A percentile compares a stretch with the other conserved stretches of the same genome.
Evolutionary conservation across 2,329 filamentous ascomycete species (phyloP).

Genomic region (Alternaria burnsii): DNA sequence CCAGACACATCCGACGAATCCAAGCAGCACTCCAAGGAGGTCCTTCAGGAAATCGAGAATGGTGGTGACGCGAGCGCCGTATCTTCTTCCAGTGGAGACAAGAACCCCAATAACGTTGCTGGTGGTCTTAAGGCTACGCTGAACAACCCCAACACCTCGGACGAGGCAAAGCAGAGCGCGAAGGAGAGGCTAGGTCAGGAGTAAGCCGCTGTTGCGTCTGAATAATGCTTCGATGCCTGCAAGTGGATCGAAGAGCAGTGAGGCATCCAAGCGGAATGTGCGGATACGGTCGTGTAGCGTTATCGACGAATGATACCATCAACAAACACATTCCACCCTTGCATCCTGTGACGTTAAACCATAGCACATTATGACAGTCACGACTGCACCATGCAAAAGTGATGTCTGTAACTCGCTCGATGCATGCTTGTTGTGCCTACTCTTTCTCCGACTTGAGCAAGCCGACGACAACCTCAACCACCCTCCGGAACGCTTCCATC

Average conservation of each 20-base stretch:
- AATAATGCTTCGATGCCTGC: neutral
- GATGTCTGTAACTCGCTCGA: neutral
- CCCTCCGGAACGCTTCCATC: conserved; percentile 82
- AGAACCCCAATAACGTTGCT: conserved; percentile 64
- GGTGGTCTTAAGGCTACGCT: conserved; percentile 52
- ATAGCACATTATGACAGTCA: too few species aligned
- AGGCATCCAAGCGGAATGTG: neutral
- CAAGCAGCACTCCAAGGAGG: conserved; percentile 63
- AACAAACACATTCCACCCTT: neutral
- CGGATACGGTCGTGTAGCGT: neutral
- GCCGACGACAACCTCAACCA: conserved; percentile 73
- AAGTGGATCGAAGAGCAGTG: conserved; percentile 4
- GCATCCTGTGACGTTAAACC: neutral
- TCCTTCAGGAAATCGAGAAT: conserved; percentile 62
- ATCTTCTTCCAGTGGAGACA: conserved; percentile 42
- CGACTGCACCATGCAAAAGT: neutral
- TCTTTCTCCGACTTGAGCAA: conserved; percentile 53
- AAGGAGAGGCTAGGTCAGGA: conserved; percentile 59
- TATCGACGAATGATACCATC: neutral
- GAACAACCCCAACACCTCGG: conserved; percentile 65
- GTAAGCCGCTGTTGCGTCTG: conserved; percentile 2
- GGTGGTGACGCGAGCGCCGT: conserved; percentile 48
- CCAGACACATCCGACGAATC: conserved; percentile 61
- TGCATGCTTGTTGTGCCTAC: neutral
- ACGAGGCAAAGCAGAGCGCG: conserved; percentile 65